phyloP scores from a whole-genome alignment of 345 rosid species.

The Sisymbrium altissimum region DNA sequence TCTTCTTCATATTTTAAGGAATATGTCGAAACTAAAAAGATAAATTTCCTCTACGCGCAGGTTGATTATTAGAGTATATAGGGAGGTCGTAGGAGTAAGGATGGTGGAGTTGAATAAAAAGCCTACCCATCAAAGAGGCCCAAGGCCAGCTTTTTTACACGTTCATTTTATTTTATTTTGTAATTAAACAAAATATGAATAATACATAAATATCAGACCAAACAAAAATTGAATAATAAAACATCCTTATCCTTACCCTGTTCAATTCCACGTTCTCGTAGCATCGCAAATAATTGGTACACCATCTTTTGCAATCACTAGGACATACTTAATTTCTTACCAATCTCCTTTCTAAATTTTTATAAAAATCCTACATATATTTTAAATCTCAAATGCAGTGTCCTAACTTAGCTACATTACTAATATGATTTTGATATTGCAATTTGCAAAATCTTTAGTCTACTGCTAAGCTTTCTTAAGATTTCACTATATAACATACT shows the following conservation, averaged over 20 bases:
- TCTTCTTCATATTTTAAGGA: not conserved
- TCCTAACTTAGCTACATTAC: not conserved
- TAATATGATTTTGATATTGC: not conserved
- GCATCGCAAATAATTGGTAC: slow-evolving; percentile 35
- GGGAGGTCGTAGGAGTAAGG: slow-evolving; percentile 24
- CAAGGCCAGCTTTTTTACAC: slow-evolving; percentile 27
- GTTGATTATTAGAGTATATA: too few relatives aligned
- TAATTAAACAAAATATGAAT: not conserved
- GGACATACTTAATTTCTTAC: not conserved
- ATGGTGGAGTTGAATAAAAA: slow-evolving; percentile 29
- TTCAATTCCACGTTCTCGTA: slow-evolving; percentile 29
- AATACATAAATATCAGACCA: not conserved
- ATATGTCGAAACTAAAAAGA: not conserved
- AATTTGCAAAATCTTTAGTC: not conserved
- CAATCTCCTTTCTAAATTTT: not conserved
- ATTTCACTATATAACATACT: not conserved
- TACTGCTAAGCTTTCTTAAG: not conserved
- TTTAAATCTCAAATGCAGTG: not conserved
- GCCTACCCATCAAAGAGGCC: slow-evolving; percentile 24
- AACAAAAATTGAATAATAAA: not conserved
- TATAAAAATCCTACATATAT: not conserved
- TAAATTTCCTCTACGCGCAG: too few relatives aligned
- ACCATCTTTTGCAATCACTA: slow-evolving; percentile 22
- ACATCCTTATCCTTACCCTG: slow-evolving; percentile 29
- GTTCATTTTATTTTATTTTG: slow-evolving; percentile 15